These are phyloP conservation scores for Fusarium robinianum DNA, from an alignment of 2,329 filamentous ascomycete genomes.

Conservation along the genomic window DNA sequence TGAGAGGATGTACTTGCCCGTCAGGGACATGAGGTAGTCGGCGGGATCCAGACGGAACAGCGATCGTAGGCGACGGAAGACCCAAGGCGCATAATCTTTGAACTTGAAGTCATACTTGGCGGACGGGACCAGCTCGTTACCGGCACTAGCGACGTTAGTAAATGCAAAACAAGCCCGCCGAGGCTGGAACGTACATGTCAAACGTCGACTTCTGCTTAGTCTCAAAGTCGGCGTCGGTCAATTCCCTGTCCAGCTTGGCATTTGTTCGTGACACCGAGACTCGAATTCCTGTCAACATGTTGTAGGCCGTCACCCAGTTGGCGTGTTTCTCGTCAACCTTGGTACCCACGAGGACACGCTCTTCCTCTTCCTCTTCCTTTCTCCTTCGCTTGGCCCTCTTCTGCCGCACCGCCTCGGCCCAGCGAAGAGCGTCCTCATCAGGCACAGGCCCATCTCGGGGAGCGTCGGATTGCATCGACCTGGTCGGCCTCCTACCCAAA, in stretches of 20 bases:
- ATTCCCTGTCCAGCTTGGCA: slow-evolving; percentile 88
- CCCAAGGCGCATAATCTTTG: slow-evolving; percentile 99
- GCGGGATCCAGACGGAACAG: slow-evolving; percentile 93
- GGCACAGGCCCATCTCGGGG: slow-evolving; percentile 81
- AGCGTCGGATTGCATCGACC: slow-evolving; percentile 83
- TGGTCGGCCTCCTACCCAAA: slow-evolving; percentile 77
- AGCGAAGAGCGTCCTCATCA: slow-evolving; percentile 88
- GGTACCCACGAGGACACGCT: slow-evolving; percentile 91
- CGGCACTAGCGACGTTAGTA: slow-evolving; percentile 64
- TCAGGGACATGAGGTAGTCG: slow-evolving; percentile 97
- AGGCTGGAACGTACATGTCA: slow-evolving; percentile 76
- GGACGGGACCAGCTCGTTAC: slow-evolving; percentile 95
- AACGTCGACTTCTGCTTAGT: slow-evolving; percentile 98
- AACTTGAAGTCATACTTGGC: slow-evolving; percentile 99
- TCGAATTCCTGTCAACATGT: slow-evolving; percentile 98
- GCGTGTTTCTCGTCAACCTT: slow-evolving; percentile 97
- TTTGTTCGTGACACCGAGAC: slow-evolving; percentile 96
- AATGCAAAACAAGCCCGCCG: background rate
- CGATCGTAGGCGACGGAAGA: slow-evolving; percentile 87
- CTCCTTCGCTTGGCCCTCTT: slow-evolving; percentile 85
- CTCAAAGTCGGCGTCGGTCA: slow-evolving; percentile 91
- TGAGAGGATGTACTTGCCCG: slow-evolving; percentile 97
- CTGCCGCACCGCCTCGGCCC: slow-evolving; percentile 91
- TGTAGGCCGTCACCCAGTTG: slow-evolving; percentile 98
- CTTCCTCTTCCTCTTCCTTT: slow-evolving; percentile 87